Percentiles rank a stretch among this genome's conserved stretches.
Conservation (phyloP, 2,329 filamentous ascomycete genomes). For the Fusarium cyanostomum region DNA sequence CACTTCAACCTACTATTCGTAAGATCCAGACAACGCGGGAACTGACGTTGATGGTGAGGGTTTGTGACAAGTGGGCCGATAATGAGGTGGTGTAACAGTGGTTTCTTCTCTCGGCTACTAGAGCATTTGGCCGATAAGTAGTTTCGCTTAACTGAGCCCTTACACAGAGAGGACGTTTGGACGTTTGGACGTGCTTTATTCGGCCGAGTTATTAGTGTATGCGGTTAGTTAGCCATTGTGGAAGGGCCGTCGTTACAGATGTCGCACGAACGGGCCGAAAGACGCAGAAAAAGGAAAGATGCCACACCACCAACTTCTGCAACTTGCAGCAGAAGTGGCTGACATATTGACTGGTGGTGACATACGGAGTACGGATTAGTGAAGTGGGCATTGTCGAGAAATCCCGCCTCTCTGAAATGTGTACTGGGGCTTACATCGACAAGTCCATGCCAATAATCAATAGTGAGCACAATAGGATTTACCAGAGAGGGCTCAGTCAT, state of each 20-base stretch:
- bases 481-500: conserved; percentile 5
- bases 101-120: neutral
- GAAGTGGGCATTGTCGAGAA: neutral
- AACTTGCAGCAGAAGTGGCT: conserved; percentile 23
- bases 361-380: neutral
- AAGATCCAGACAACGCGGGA: neutral
- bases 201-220: conserved; percentile 10
- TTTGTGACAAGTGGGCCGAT: conserved; percentile 1
- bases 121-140: neutral
- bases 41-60: neutral
- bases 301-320: conserved; percentile 17
- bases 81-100: neutral
- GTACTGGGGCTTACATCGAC: conserved; percentile 8
- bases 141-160: neutral
- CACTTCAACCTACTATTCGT: neutral
- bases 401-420: neutral
- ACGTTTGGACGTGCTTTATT: neutral
- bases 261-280: conserved; percentile 15
- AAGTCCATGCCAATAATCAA: conserved; percentile 16
- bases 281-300: conserved; percentile 18
- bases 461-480: conserved; percentile 9
- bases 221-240: neutral
- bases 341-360: neutral
- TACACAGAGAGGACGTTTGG: neutral
- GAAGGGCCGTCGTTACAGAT: neutral